phyloP scores from a whole-genome alignment of 1,139 yeast species.

The Suhomyces wounanorum region DNA sequence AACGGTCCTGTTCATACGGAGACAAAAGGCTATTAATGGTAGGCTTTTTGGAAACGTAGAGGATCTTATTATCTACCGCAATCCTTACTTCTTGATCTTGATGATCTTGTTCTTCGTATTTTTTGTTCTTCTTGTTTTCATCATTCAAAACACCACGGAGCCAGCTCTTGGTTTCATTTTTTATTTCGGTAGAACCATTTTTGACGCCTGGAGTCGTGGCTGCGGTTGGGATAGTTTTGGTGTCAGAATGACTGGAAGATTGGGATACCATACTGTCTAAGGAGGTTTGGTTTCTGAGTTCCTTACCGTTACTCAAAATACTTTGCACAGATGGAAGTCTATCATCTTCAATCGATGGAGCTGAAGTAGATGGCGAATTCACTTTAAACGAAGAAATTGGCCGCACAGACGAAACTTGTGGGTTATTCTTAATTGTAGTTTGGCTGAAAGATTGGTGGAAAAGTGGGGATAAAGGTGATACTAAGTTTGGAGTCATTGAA shows the following conservation, averaged over 20 bases:
- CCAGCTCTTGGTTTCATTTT: conserved; percentile 15
- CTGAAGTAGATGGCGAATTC: background rate
- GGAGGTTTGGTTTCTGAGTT: conserved; percentile 6
- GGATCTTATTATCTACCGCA: conserved; percentile 1
- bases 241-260: background rate
- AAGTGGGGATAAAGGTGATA: conserved; percentile 45
- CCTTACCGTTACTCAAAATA: conserved; percentile 11
- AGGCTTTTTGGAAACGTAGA: conserved; percentile 30
- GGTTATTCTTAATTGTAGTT: conserved; percentile 15
- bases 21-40: conserved; percentile 40
- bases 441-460: conserved; percentile 43
- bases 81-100: background rate
- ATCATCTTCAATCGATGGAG: conserved; percentile 7
- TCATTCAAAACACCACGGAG: conserved; percentile 18
- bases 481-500: conserved; percentile 35
- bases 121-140: conserved; percentile 2
- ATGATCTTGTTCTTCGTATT: background rate
- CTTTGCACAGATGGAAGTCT: conserved; percentile 17
- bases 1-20: conserved; percentile 27
- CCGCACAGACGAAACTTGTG: conserved; percentile 4
- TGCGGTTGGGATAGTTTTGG: conserved; percentile 1
- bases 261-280: conserved; percentile 9
- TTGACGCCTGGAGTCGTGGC: conserved; percentile 4
- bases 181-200: background rate
- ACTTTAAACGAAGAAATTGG: conserved; percentile 2